Conservation (phyloP, 345 rosid species). For the Balakata baccata region DNA sequence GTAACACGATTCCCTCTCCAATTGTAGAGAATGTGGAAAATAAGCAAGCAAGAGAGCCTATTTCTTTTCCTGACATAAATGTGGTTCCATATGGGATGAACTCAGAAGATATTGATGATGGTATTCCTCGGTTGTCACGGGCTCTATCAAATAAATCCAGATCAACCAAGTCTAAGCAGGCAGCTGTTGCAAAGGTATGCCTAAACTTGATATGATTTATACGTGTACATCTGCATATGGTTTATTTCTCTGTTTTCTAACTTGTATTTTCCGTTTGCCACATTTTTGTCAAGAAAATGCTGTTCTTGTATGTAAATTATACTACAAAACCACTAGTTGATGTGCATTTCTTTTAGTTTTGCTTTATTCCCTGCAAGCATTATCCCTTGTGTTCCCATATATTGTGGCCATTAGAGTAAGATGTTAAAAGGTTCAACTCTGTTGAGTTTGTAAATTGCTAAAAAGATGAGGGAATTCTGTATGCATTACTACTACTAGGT, state of each 20-base stretch:
- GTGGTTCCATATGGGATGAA: constrained; percentile 33
- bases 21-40: constrained; percentile 39
- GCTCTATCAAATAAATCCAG: constrained; percentile 62
- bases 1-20: constrained; percentile 40
- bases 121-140: constrained; percentile 74
- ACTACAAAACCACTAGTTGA: background rate
- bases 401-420: background rate
- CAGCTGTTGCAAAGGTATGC: constrained; percentile 76
- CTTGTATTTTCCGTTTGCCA: constrained; percentile 2
- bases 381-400: background rate
- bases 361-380: background rate
- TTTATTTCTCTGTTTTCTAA: background rate
- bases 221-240: background rate
- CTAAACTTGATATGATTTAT: background rate
- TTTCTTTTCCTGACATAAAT: constrained; percentile 50
- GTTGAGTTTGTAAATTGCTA: background rate
- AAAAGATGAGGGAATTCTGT: too few relatives aligned
- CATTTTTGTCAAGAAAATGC: background rate
- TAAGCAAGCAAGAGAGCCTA: constrained; percentile 46
- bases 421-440: background rate
- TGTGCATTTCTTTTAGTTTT: background rate
- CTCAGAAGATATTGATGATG: constrained; percentile 55
- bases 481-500: too few relatives aligned
- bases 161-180: constrained; percentile 75
- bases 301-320: background rate